Conservation (phyloP, 768 basidiomycete species). For the Jaapia argillacea region DNA sequence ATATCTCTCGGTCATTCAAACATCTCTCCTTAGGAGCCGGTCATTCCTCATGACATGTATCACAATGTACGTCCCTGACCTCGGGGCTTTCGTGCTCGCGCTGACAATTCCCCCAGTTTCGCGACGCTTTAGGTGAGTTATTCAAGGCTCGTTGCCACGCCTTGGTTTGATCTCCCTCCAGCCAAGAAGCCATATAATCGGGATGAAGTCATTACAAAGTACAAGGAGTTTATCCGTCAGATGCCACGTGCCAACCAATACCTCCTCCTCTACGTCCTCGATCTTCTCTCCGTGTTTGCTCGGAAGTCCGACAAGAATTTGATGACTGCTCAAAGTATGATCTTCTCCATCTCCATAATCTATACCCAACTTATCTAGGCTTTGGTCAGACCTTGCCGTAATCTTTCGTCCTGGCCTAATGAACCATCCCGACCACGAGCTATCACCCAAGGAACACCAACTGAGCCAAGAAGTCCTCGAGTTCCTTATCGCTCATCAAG, state of each 20-base stretch:
- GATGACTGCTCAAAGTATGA: constrained; percentile 92
- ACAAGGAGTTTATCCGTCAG: constrained; percentile 73
- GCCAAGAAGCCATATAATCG: constrained; percentile 61
- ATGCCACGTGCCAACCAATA: constrained; percentile 90
- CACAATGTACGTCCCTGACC: constrained; percentile 55
- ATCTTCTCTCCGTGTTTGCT: constrained; percentile 91
- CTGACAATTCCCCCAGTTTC: constrained; percentile 42
- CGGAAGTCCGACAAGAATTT: constrained; percentile 86
- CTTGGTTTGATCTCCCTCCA: too few relatives aligned
- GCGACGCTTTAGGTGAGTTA: constrained; percentile 60
- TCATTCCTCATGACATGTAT: constrained; percentile 88
- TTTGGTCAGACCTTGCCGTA: constrained; percentile 89
- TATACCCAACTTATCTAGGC: too few relatives aligned
- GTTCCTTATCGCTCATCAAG: constrained; percentile 93
- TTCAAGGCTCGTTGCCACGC: too few relatives aligned
- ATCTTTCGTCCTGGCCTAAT: constrained; percentile 96
- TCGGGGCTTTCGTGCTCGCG: constrained; percentile 8
- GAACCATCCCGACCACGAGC: constrained; percentile 79
- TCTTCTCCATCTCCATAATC: constrained; percentile 12
- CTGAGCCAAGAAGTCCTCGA: constrained; percentile 87
- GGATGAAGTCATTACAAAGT: constrained; percentile 65
- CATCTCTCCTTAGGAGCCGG: constrained; percentile 61
- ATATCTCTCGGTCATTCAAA: constrained; percentile 4
- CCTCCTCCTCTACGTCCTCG: constrained; percentile 93
- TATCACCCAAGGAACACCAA: constrained; percentile 78